Evolutionary conservation across 345 rosid species (phyloP), one percentile per base, ranked within the genome.

Genomic region (Salix exigua): DNA sequence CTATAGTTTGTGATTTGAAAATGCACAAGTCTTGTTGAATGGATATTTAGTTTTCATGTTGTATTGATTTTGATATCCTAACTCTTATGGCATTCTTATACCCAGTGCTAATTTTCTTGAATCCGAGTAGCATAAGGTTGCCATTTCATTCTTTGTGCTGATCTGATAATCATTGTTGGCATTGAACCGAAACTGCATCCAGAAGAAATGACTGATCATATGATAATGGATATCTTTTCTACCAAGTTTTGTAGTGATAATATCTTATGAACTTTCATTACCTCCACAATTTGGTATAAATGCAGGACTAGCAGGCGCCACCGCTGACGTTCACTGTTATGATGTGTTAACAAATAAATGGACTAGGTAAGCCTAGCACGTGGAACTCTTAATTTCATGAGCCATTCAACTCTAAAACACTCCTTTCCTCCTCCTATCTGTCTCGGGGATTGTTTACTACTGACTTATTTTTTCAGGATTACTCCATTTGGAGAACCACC

Each of bases 291-390:
- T 60, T 78, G 73, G 80, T 82, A 82, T 40, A 61, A 79, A 78
- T 78, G 82, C 94, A 95, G 99, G 98, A 76, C 82, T 95, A 75
- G 97, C 99, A 35, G 99, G 99, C 82, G 99, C 99, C 31, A 95
- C 98, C 4, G 99, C 99, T 72, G 99, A 95, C 85, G 97, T 95
- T 19, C 99, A 96, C 78, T 93, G 96, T 84, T 96, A 92, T 83
- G 98, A 96, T 81, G 97, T 96, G 5, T 84, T 93, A 84, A 83
- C 94, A 55, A 93, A 93, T 86, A 92, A 91, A 85, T 96, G 99
- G 99, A 89, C 97, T 55, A 91, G 98, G 99, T 93, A 85, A 84
- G 91, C 72, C 40, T 69, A 60, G 53, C 37, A 74, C 55, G 63
- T 23, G 63, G 63, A 58, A 23, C 12, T 65, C 17, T 28, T 63